phyloP scores from a whole-genome alignment of 768 basidiomycete species.

The Pluteus cervinus region DNA sequence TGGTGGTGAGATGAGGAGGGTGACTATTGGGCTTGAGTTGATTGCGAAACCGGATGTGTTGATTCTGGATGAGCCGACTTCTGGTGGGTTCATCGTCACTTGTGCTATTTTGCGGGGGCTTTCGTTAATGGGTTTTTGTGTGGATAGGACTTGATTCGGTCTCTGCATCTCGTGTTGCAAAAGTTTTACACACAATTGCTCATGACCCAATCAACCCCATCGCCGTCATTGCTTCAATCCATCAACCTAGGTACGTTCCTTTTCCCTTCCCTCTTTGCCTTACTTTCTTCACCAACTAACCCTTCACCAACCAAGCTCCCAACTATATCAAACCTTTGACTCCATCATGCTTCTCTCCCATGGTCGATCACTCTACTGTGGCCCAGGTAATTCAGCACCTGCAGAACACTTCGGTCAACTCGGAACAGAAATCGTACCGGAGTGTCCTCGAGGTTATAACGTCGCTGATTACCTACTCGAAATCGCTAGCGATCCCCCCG shows the following conservation, averaged over 20 bases:
- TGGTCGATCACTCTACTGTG: conserved; percentile 75
- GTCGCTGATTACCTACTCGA: conserved; percentile 91
- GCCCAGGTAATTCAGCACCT: conserved; percentile 67
- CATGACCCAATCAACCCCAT: conserved; percentile 63
- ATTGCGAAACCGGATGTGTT: conserved; percentile 81
- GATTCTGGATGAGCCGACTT: conserved; percentile 84
- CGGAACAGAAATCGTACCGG: conserved; percentile 31
- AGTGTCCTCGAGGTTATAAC: conserved; percentile 80
- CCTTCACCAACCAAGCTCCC: conserved; percentile 42
- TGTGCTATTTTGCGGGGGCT: conserved; percentile 1
- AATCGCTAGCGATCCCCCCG: conserved; percentile 65
- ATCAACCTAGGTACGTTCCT: conserved; percentile 67
- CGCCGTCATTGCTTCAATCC: conserved; percentile 81
- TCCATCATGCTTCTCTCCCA: conserved; percentile 71
- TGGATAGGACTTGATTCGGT: conserved; percentile 74
- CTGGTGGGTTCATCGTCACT: conserved; percentile 27
- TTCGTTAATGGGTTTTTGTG: conserved; percentile 4
- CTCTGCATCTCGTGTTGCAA: conserved; percentile 76
- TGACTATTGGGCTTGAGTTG: conserved; percentile 87
- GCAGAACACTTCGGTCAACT: conserved; percentile 55
- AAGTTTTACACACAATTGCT: conserved; percentile 70
- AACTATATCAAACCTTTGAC: conserved; percentile 82
- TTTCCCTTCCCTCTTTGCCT: conserved; percentile 1
- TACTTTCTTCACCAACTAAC: conserved; percentile 1
- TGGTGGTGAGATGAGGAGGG: conserved; percentile 87